Conservation (phyloP, 495 filamentous ascomycete species). For the Aspergillus asperescens region DNA sequence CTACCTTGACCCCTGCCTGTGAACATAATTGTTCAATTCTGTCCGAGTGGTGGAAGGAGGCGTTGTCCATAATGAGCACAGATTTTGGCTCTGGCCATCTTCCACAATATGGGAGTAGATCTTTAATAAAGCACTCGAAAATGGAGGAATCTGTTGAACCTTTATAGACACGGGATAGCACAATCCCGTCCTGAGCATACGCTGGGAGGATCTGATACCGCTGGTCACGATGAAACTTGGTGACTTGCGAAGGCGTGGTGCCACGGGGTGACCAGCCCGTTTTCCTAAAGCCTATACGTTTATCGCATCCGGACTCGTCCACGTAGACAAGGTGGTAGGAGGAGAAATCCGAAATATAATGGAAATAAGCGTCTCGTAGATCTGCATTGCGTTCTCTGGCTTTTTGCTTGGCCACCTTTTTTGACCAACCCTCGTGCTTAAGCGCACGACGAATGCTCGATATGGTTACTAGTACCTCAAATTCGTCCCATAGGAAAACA, state of each 20-base stretch:
- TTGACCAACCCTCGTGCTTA: not conserved
- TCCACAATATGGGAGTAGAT: conserved; percentile 33
- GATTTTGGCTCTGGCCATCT: conserved; percentile 37
- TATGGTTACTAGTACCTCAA: not conserved
- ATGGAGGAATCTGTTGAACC: conserved; percentile 38
- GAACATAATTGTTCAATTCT: conserved; percentile 30
- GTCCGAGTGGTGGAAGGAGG: conserved; percentile 34
- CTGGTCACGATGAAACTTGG: conserved; percentile 17
- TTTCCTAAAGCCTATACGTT: not conserved
- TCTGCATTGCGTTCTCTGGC: not conserved
- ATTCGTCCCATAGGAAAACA: conserved; percentile 1
- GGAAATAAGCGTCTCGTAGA: not conserved
- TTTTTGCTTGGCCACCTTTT: not conserved
- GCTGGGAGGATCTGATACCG: conserved; percentile 36
- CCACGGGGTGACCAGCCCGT: conserved; percentile 1
- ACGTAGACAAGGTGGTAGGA: not conserved
- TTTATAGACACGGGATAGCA: conserved; percentile 31
- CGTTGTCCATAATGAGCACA: conserved; percentile 45
- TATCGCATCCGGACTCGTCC: conserved; percentile 7
- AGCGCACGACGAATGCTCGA: not conserved
- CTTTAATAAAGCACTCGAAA: conserved; percentile 36
- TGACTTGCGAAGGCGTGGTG: not conserved
- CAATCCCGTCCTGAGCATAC: conserved; percentile 37
- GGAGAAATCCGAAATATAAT: not conserved
- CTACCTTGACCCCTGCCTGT: conserved; percentile 32